Conservation (phyloP, 345 rosid genomes). For the Leavenworthia alabamica region DNA sequence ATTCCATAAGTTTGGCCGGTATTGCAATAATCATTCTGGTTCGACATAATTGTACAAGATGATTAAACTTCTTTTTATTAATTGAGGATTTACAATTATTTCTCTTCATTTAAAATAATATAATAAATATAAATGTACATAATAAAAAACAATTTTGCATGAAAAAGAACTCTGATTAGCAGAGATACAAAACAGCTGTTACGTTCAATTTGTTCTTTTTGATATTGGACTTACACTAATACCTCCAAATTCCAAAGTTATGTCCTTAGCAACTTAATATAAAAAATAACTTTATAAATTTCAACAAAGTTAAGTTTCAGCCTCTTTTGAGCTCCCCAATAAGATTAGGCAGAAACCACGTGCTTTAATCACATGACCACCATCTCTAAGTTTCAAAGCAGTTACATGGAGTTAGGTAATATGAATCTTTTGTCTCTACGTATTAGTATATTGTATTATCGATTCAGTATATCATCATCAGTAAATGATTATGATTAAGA, state of each 20-base stretch:
- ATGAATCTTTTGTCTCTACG: slow-evolving; percentile 23
- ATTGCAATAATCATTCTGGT: not conserved
- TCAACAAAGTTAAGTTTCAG: slow-evolving; percentile 26
- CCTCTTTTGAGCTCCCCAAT: slow-evolving; percentile 33
- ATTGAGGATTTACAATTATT: no score
- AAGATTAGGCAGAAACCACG: slow-evolving; percentile 30
- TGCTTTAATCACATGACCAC: slow-evolving; percentile 32
- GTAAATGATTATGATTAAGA: slow-evolving; percentile 15
- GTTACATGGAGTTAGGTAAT: slow-evolving; percentile 1
- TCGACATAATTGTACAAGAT: no score
- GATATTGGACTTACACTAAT: slow-evolving; percentile 14
- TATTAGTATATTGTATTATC: slow-evolving; percentile 11
- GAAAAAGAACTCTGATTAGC: no score
- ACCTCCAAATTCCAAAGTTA: no score
- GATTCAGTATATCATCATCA: slow-evolving; percentile 1
- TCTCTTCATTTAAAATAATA: not conserved
- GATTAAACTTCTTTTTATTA: no score
- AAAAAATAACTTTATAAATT: no score
- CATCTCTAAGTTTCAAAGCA: slow-evolving; percentile 23
- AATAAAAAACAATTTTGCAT: no score
- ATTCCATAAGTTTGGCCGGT: not conserved
- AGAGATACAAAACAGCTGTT: slow-evolving; percentile 33
- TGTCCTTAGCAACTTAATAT: no score
- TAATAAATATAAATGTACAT: not conserved
- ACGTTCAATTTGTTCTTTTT: slow-evolving; percentile 18